Evolutionary conservation across 208 protist species (phyloP).

Genomic region (Crithidia fasciculata): DNA sequence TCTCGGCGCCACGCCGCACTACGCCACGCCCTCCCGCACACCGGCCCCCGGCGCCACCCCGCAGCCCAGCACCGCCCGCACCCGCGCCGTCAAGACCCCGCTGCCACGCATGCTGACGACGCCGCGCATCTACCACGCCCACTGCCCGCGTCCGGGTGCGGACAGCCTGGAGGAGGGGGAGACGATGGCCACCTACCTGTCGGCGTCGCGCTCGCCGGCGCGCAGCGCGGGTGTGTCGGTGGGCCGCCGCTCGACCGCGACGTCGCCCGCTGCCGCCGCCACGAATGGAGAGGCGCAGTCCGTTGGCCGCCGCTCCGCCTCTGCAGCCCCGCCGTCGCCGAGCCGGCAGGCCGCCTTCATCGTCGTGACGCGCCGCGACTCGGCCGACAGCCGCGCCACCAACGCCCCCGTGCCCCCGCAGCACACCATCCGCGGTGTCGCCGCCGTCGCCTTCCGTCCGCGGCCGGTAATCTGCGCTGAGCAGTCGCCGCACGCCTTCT

Average conservation of each 20-base stretch:
- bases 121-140: conserved; percentile 38
- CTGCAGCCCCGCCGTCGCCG: conserved; percentile 3
- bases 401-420: conserved; percentile 28
- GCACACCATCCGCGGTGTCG: conserved; percentile 30
- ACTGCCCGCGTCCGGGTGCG: conserved; percentile 41
- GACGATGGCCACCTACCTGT: conserved; percentile 16
- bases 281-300: background rate
- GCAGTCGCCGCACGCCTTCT: conserved; percentile 9
- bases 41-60: background rate
- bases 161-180: conserved; percentile 12
- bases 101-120: conserved; percentile 38
- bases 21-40: background rate
- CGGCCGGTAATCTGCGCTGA: conserved; percentile 13
- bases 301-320: background rate
- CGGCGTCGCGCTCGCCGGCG: conserved; percentile 4
- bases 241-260: background rate
- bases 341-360: conserved; percentile 3
- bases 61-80: conserved; percentile 11
- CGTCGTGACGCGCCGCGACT: conserved; percentile 3
- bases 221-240: background rate
- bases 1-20: background rate
- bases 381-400: background rate
- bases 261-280: background rate
- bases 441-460: conserved; percentile 10
- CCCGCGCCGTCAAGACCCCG: background rate